These are phyloP conservation scores for Coelastrella sp. DNA, from an alignment of 139 green algal species.

Conservation along the genomic window DNA sequence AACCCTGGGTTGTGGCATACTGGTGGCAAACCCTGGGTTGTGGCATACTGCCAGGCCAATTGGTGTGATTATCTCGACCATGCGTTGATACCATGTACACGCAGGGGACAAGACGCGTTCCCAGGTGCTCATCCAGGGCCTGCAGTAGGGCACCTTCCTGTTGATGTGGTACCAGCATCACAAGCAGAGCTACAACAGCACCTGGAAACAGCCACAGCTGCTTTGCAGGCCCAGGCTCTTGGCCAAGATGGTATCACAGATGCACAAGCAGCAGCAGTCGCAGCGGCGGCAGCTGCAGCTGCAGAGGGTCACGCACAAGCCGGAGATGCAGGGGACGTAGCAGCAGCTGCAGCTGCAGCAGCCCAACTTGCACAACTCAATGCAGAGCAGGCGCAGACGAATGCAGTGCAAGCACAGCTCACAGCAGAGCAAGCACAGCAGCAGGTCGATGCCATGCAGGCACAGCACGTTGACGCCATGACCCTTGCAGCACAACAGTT, in stretches of 20 bases:
- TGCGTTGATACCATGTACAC: background rate
- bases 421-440: constrained; percentile 7
- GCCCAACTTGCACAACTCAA: constrained; percentile 12
- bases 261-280: background rate
- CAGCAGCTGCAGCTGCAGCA: constrained; percentile 24
- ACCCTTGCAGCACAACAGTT: constrained; percentile 8
- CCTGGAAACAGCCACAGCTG: background rate
- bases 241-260: constrained; percentile 2
- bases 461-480: constrained; percentile 9
- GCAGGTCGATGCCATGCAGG: constrained; percentile 29
- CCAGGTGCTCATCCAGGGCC: background rate
- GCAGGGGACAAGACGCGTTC: background rate
- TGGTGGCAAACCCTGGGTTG: background rate
- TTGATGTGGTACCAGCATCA: background rate
- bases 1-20: background rate
- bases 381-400: background rate
- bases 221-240: background rate
- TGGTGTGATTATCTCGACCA: too few relatives aligned
- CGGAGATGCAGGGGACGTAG: background rate
- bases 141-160: background rate
- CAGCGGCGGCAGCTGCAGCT: background rate
- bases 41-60: too few relatives aligned
- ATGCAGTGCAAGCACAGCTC: constrained; percentile 17
- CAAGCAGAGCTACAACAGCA: background rate
- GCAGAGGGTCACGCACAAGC: background rate